Base-by-base conservation (phyloP, 73 alveolate genomes). In the Blepharisma japonicum region DNA sequence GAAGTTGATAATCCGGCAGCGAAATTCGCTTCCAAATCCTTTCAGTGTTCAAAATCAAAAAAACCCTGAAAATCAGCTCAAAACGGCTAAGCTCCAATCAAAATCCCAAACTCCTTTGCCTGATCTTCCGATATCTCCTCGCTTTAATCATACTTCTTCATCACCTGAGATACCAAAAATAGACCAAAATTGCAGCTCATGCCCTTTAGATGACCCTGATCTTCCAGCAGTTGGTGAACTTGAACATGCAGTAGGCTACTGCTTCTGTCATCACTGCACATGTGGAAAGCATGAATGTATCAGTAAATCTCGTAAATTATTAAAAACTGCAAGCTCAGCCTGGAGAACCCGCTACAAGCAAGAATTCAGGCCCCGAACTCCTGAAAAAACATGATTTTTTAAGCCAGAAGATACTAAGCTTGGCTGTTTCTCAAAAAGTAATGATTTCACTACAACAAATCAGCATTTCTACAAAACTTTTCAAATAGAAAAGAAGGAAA, bases 201-300 rank as follows among this genome's bases (percentile, higher is more conserved):
- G 80, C 5, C 80, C 80, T 25, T 70, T 70, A 45, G 71, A 23
- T 14, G 39, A 70, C 32, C 68, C 56, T 45, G 80, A 70, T 1
- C 42, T 70, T 23, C 80, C 80, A 9, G 27, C 27, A n/a, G 80
- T 70, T 45, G 11, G 55, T 45, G 80, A 70, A 4, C 25, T 45
- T 70, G 68, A 70, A 18, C 80, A 70, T 70, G 27, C 14, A 70
- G 39, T 25, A 18, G 80, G 80, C 18, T 20, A 47, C n/a, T 70
- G 80, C 27, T 70, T 39, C 27, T 70, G 80, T 47, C 68, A 70
- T 5, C 66, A 70, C 27, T 70, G 80, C 80, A 70, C 0, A 1
- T 70, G 80, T 70, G 80, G 61, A 45, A 23, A 9, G 11, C 80
- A 70, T 45, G 9, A 7, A 14, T 70, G 80, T 45, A 48, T 54